Percentiles rank a stretch among this genome's conserved stretches.
These are phyloP conservation scores for Hortaea sp. DNA, from an alignment of 2,329 filamentous ascomycete genomes.

Conservation along the genomic window DNA sequence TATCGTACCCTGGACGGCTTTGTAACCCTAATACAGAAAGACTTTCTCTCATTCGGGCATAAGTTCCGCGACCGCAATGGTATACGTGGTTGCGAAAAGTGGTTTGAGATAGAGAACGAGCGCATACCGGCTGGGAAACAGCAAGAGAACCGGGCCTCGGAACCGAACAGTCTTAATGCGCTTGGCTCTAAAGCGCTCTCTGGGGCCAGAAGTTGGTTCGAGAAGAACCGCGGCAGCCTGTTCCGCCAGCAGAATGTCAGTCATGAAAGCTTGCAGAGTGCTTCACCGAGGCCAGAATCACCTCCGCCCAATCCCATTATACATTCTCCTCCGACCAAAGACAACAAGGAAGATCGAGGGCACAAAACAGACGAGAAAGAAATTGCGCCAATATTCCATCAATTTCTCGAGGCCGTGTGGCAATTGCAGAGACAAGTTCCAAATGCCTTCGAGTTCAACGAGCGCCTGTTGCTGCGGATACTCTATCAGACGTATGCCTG, in stretches of 20 bases:
- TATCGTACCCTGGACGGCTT: conserved; percentile 92
- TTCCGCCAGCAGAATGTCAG: conserved; percentile 44
- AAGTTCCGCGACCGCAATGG: conserved; percentile 94
- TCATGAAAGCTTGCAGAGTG: conserved; percentile 54
- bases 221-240: conserved; percentile 45
- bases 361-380: conserved; percentile 77
- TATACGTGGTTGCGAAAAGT: conserved; percentile 80
- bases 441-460: conserved; percentile 89
- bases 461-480: conserved; percentile 78
- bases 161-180: conserved; percentile 35
- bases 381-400: conserved; percentile 92
- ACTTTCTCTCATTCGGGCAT: conserved; percentile 95
- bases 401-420: conserved; percentile 90
- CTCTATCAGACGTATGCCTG: conserved; percentile 92
- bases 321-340: conserved; percentile 33
- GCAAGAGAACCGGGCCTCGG: conserved; percentile 37
- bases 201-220: conserved; percentile 76
- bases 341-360: conserved; percentile 41
- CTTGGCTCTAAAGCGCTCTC: conserved; percentile 58
- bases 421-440: conserved; percentile 80
- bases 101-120: conserved; percentile 84
- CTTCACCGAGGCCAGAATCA: conserved; percentile 25
- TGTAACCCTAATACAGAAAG: conserved; percentile 88
- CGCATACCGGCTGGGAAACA: conserved; percentile 42
- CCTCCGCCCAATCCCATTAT: conserved; percentile 37